Evolutionary conservation across 202 grass and related monocot genomes (phyloP).

Genomic region (Cymbopogon flexuosus): DNA sequence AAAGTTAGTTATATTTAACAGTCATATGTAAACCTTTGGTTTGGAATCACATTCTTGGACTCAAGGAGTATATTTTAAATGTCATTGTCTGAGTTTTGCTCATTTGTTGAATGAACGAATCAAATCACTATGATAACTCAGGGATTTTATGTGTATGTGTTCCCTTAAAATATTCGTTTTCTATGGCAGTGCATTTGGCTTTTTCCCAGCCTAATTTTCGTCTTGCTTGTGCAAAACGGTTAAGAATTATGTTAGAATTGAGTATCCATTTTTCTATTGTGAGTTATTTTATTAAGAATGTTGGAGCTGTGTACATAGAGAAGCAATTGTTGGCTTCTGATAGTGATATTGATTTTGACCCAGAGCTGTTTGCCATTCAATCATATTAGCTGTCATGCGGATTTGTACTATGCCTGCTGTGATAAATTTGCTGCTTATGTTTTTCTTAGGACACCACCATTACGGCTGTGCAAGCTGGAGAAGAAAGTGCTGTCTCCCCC

Average conservation of each 20-base stretch:
- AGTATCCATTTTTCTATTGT: neutral
- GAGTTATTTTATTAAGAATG: neutral
- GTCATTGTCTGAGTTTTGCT: neutral
- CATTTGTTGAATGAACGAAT: neutral
- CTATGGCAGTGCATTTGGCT: neutral
- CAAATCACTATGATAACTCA: neutral
- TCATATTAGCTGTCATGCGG: neutral
- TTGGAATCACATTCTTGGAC: neutral
- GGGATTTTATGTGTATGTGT: neutral
- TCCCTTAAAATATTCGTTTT: neutral
- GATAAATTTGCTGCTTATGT: neutral
- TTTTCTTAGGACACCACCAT: conserved; percentile 29
- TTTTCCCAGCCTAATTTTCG: neutral
- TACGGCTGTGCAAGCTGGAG: conserved; percentile 36
- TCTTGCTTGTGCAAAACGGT: neutral
- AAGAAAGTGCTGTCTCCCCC: conserved; percentile 40
- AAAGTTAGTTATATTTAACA: neutral
- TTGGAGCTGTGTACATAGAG: neutral
- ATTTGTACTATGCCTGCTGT: neutral
- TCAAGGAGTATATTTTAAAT: neutral
- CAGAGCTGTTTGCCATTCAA: neutral
- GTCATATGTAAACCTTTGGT: neutral
- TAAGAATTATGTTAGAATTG: neutral
- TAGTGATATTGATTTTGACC: conserved; percentile 11
- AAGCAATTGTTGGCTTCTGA: conserved; percentile 3